Percentiles rank a stretch among this genome's conserved stretches.
Evolutionary conservation across 2,329 filamentous ascomycete species (phyloP).

Genomic region (Zymoseptoria crescenta): DNA sequence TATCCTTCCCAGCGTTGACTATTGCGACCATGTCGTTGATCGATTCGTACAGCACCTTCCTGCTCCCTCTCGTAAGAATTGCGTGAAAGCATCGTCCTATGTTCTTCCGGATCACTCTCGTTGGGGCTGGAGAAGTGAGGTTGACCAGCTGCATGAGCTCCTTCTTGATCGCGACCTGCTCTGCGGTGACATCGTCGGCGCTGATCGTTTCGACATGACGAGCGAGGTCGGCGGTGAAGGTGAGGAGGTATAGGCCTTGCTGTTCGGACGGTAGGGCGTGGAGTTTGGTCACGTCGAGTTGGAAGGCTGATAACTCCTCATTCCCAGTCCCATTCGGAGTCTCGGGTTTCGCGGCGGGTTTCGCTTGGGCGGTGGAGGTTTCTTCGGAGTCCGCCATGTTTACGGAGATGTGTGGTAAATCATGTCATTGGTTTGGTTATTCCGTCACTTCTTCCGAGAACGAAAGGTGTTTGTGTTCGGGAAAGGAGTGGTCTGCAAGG

Average conservation of each 20-base stretch:
- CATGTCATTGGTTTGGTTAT: background rate
- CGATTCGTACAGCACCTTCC: conserved; percentile 87
- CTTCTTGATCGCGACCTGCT: conserved; percentile 88
- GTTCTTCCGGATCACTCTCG: conserved; percentile 82
- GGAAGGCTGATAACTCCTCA: conserved; percentile 22
- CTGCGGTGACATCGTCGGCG: conserved; percentile 71
- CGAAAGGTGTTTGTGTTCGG: background rate
- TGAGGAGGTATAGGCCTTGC: conserved; percentile 88
- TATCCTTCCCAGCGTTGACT: conserved; percentile 69
- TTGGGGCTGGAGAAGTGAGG: conserved; percentile 70
- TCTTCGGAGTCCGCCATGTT: conserved; percentile 14
- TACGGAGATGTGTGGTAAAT: background rate
- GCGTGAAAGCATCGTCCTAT: conserved; percentile 75
- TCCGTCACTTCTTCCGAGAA: background rate
- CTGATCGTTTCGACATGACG: conserved; percentile 70
- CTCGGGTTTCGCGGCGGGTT: conserved; percentile 3
- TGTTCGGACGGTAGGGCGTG: conserved; percentile 86
- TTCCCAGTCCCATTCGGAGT: conserved; percentile 9
- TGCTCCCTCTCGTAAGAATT: conserved; percentile 76
- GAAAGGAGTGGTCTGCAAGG: background rate
- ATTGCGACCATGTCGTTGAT: conserved; percentile 79
- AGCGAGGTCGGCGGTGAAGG: conserved; percentile 73
- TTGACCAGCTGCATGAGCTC: conserved; percentile 91
- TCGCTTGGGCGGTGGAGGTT: conserved; percentile 7
- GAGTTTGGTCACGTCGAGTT: conserved; percentile 85